phyloP scores from a whole-genome alignment of 192 early-diverging fungal genomes.

The Coemansia brasiliensis region DNA sequence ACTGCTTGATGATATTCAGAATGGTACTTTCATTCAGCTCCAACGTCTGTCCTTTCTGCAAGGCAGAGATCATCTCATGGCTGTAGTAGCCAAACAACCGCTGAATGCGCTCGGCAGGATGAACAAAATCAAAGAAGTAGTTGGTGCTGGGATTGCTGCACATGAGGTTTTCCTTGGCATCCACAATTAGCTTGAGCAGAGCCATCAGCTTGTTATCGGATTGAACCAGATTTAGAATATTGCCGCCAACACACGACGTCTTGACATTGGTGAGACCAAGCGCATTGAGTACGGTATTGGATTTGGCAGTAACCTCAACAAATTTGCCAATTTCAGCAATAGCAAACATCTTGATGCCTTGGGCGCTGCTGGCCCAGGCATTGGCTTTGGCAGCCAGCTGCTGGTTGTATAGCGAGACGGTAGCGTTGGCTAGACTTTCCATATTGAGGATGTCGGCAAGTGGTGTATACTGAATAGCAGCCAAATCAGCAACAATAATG shows the following conservation, averaged over 20 bases:
- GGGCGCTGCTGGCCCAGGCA: conserved; percentile 15
- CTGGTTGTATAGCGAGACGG: conserved; percentile 13
- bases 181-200: conserved; percentile 2
- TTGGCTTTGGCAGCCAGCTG: conserved; percentile 16
- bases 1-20: conserved; percentile 20
- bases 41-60: conserved; percentile 3
- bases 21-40: conserved; percentile 17
- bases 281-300: conserved; percentile 10
- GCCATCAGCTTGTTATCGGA: background rate
- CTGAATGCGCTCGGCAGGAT: conserved; percentile 33
- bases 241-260: conserved; percentile 13
- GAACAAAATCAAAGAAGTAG: conserved; percentile 32
- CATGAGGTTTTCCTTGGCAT: background rate
- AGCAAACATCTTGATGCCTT: conserved; percentile 7
- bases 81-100: conserved; percentile 34
- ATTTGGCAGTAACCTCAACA: conserved; percentile 18
- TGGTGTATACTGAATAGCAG: conserved; percentile 39
- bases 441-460: conserved; percentile 1
- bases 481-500: conserved; percentile 30
- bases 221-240: conserved; percentile 3
- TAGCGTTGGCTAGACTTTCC: background rate
- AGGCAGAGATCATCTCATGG: background rate
- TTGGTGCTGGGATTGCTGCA: conserved; percentile 20
- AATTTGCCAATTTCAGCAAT: conserved; percentile 23
- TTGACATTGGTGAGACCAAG: conserved; percentile 25